Percentiles rank a stretch among this genome's conserved stretches.
These are phyloP conservation scores for Ogataea trehalophila DNA, from an alignment of 805 yeast species.

Conservation along the genomic window DNA sequence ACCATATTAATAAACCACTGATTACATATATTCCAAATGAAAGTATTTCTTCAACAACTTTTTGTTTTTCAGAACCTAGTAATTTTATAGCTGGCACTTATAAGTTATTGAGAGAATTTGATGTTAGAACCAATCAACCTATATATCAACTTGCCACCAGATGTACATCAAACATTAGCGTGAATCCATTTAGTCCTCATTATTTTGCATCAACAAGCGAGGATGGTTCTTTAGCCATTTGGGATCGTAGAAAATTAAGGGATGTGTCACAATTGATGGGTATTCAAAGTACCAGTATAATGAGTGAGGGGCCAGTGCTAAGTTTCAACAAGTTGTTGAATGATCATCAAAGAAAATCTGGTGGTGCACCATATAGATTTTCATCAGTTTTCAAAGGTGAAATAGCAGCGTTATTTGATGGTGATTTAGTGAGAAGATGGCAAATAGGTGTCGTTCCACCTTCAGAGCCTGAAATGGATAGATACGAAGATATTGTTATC, in stretches of 20 bases:
- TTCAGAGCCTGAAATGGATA: constrained; percentile 17
- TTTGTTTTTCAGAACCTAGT: constrained; percentile 52
- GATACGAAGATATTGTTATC: constrained; percentile 18
- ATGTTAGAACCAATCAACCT: constrained; percentile 60
- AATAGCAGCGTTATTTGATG: constrained; percentile 74
- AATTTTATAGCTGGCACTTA: constrained; percentile 69
- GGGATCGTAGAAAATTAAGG: constrained; percentile 66
- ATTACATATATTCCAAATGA: constrained; percentile 67
- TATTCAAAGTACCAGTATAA: constrained; percentile 12
- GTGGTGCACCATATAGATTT: constrained; percentile 63
- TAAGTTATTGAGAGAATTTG: constrained; percentile 74
- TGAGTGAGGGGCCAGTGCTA: constrained; percentile 51
- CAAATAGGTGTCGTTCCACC: constrained; percentile 57
- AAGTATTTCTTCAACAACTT: constrained; percentile 62
- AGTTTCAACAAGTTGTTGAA: constrained; percentile 57
- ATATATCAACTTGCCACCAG: constrained; percentile 71
- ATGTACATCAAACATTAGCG: constrained; percentile 59
- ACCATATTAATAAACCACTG: constrained; percentile 49
- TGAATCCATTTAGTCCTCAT: constrained; percentile 64
- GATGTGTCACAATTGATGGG: constrained; percentile 12
- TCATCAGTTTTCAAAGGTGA: constrained; percentile 65
- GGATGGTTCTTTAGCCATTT: constrained; percentile 77
- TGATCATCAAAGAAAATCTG: constrained; percentile 53
- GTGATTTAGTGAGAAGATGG: constrained; percentile 78
- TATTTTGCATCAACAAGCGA: constrained; percentile 74